A percentile compares a stretch with the other conserved stretches of the same genome.
phyloP scores from a whole-genome alignment of 345 rosid genomes.

The Salix brachista region DNA sequence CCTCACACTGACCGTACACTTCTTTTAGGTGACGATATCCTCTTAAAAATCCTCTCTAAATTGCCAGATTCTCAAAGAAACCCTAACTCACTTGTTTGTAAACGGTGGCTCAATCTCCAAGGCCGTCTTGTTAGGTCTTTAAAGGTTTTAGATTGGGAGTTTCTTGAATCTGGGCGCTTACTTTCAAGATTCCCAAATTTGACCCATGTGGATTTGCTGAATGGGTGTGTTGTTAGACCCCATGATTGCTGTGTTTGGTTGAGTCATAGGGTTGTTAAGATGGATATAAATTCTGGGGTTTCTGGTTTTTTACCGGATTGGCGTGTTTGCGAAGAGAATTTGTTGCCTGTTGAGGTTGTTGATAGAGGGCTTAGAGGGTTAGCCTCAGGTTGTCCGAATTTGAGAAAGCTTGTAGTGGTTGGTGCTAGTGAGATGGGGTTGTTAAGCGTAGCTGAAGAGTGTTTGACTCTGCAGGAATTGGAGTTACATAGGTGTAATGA shows the following conservation, averaged over 20 bases:
- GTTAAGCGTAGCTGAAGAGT: slow-evolving; percentile 66
- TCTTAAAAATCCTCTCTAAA: slow-evolving; percentile 27
- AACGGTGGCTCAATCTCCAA: slow-evolving; percentile 35
- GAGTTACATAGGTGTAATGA: slow-evolving; percentile 53
- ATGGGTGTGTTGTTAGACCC: slow-evolving; percentile 17
- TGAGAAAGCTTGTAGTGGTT: slow-evolving; percentile 58
- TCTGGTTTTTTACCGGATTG: slow-evolving; percentile 15
- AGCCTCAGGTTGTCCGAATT: slow-evolving; percentile 40
- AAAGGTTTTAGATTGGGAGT: slow-evolving; percentile 30
- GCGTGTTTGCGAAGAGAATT: slow-evolving; percentile 41
- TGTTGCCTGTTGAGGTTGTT: slow-evolving; percentile 51
- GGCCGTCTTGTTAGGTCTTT: slow-evolving; percentile 29
- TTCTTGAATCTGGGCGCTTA: slow-evolving; percentile 27
- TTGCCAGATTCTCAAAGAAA: slow-evolving; percentile 18
- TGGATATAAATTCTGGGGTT: slow-evolving; percentile 16
- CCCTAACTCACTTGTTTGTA: slow-evolving; percentile 25
- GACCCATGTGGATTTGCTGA: slow-evolving; percentile 23
- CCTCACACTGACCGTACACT: slow-evolving; percentile 57
- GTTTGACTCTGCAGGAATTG: slow-evolving; percentile 67
- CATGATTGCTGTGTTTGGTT: slow-evolving; percentile 19
- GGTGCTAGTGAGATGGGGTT: slow-evolving; percentile 79
- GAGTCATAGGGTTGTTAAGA: slow-evolving; percentile 13
- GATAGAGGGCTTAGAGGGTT: slow-evolving; percentile 25
- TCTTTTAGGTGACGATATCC: slow-evolving; percentile 37
- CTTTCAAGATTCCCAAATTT: slow-evolving; percentile 27